Percentiles rank a stretch among this genome's conserved stretches.
Evolutionary conservation across 2,329 filamentous ascomycete species (phyloP).

Genomic region (Microcyclospora tardicrescens): DNA sequence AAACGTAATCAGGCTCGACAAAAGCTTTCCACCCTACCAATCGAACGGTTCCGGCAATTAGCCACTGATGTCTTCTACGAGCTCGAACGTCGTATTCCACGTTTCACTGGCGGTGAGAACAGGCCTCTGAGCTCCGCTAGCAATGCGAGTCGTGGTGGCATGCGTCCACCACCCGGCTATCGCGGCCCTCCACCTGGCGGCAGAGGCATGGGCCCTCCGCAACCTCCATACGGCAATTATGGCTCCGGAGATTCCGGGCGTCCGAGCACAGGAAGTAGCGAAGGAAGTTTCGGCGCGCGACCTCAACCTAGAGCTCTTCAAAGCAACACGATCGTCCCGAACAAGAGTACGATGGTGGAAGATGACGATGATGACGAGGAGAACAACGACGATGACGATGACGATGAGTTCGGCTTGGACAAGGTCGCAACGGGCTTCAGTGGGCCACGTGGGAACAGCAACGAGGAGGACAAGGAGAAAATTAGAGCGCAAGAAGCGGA

Average conservation of each 20-base stretch:
- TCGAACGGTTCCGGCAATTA: slow-evolving; percentile 76
- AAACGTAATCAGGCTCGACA: slow-evolving; percentile 97
- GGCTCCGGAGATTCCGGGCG: slow-evolving; percentile 31
- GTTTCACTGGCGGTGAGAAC: slow-evolving; percentile 57
- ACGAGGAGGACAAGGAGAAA: slow-evolving; percentile 47
- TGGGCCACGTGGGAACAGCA: slow-evolving; percentile 19
- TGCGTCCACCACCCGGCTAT: slow-evolving; percentile 25
- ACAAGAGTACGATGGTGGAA: slow-evolving; percentile 95
- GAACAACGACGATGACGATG: slow-evolving; percentile 16
- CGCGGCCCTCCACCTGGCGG: slow-evolving; percentile 15
- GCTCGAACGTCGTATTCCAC: slow-evolving; percentile 76
- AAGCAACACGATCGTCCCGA: slow-evolving; percentile 90
- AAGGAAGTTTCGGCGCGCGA: slow-evolving; percentile 40
- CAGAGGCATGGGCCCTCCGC: slow-evolving; percentile 9
- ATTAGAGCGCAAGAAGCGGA: slow-evolving; percentile 72
- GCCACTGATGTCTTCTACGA: slow-evolving; percentile 96
- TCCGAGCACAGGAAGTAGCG: slow-evolving; percentile 28
- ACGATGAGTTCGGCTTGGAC: slow-evolving; percentile 16
- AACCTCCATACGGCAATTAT: slow-evolving; percentile 15
- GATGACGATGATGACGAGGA: slow-evolving; percentile 63
- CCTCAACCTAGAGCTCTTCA: slow-evolving; percentile 72
- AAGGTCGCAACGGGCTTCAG: slow-evolving; percentile 10
- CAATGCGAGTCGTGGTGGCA: slow-evolving; percentile 18
- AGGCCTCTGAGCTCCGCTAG: slow-evolving; percentile 57
- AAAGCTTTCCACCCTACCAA: slow-evolving; percentile 79